phyloP scores from a whole-genome alignment of 2,329 filamentous ascomycete genomes.

The Mollisiaceae sp. region DNA sequence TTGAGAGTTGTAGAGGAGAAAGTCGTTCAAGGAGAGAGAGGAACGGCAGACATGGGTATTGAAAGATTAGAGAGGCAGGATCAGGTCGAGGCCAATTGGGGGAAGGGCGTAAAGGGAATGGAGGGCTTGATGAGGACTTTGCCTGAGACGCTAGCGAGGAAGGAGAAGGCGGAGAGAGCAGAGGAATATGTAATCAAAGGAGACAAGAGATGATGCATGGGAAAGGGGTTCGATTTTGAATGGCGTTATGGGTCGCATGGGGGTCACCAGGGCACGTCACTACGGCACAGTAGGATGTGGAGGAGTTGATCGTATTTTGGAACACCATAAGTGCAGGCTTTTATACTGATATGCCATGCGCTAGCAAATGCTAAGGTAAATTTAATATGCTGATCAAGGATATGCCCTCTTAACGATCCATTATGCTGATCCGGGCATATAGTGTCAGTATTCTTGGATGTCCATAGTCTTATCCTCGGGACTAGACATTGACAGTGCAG shows the following conservation, averaged over 20 bases:
- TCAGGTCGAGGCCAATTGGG: constrained; percentile 54
- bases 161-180: constrained; percentile 67
- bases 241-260: constrained; percentile 11
- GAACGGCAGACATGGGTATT: constrained; percentile 40
- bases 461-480: background rate
- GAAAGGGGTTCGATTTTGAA: background rate
- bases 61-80: constrained; percentile 51
- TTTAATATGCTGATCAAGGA: background rate
- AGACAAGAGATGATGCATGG: constrained; percentile 20
- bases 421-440: background rate
- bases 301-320: background rate
- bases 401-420: background rate
- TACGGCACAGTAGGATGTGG: background rate
- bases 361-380: background rate
- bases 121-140: constrained; percentile 62
- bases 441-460: background rate
- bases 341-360: background rate
- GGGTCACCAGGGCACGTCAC: background rate
- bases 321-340: background rate
- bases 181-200: constrained; percentile 40
- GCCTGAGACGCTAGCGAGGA: constrained; percentile 66
- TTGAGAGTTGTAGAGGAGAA: constrained; percentile 28
- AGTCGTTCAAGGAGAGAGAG: constrained; percentile 23
- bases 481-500: background rate
- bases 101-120: constrained; percentile 55